Conservation (phyloP, 139 green algal genomes). For the Dunaliella primolecta region DNA sequence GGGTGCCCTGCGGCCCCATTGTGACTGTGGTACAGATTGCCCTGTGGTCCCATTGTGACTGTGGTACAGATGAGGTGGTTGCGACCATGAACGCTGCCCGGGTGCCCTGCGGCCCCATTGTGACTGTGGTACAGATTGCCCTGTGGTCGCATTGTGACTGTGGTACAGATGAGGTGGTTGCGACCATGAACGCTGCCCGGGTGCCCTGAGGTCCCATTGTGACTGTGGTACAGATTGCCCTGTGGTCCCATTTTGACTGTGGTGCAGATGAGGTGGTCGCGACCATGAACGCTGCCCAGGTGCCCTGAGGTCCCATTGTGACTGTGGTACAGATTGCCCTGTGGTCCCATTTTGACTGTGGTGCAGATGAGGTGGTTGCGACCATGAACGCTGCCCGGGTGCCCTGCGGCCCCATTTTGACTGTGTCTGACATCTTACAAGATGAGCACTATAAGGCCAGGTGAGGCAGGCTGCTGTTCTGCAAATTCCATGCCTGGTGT, state of each 20-base stretch:
- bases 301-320: no score
- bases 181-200: constrained; percentile 46
- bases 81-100: no score
- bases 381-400: constrained; percentile 56
- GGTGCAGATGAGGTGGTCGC: neutral
- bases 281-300: neutral
- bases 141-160: constrained; percentile 61
- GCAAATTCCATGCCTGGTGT: constrained; percentile 62
- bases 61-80: no score
- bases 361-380: constrained; percentile 22
- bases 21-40: neutral
- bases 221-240: constrained; percentile 54
- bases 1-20: neutral
- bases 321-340: no score
- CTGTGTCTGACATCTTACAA: constrained; percentile 47
- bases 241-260: neutral
- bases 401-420: constrained; percentile 65
- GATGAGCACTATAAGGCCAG: constrained; percentile 49
- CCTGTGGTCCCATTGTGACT: no score
- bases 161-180: no score
- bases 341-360: neutral
- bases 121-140: constrained; percentile 31
- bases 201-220: constrained; percentile 70
- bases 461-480: constrained; percentile 30
- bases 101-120: neutral